Base-by-base conservation (phyloP, 108 stramenopile species). In the Seminavis robusta region DNA sequence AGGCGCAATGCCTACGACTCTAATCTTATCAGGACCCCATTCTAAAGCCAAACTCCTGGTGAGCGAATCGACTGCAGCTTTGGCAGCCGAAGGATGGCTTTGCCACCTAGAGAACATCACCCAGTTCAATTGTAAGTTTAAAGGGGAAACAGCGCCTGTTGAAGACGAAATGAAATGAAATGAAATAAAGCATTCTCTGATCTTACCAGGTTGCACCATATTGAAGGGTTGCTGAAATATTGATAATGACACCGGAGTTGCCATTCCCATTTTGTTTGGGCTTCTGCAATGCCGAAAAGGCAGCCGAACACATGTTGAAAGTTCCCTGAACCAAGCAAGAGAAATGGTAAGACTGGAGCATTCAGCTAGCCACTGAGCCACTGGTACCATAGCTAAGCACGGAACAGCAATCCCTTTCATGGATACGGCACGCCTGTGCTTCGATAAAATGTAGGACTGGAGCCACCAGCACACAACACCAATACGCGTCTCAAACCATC, bases 1-100 rank as follows among this genome's bases (percentile, higher is more conserved):
- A 9, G 96, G 96, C 25, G 96, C 96, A 39, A 97, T 90, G 3
- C 92, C 94, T 48, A 84, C 88, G 4, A 97, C 94, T 54, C 96
- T 58, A 41, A 97, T 86, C 19, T 76, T 65, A 69, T 94, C 71
- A 16, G 52, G 49, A 0, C 96, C 96, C 96, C 96, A 97, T 67
- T 97, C 96, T 40, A 97, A 59, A 11, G 92, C 94, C 33, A 97
- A 68, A 56, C 76, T 90, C 47, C 93, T 75, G 2, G 96, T 97
- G 36, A 97, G 50, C 8, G 84, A 84, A 74, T 97, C 96, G 16
- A 97, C 88, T 0, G 92, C 94, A 23, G 83, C 75, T 65, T 97
- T 97, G 20, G 96, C 94, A 0, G 96, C 96, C 34, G 77, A 84
- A 1, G 96, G 91, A 65, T 97, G 96, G 1, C 79, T 84, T 67